Evolutionary conservation across 441 rosid species (phyloP).

Genomic region (Melastoma candidum): DNA sequence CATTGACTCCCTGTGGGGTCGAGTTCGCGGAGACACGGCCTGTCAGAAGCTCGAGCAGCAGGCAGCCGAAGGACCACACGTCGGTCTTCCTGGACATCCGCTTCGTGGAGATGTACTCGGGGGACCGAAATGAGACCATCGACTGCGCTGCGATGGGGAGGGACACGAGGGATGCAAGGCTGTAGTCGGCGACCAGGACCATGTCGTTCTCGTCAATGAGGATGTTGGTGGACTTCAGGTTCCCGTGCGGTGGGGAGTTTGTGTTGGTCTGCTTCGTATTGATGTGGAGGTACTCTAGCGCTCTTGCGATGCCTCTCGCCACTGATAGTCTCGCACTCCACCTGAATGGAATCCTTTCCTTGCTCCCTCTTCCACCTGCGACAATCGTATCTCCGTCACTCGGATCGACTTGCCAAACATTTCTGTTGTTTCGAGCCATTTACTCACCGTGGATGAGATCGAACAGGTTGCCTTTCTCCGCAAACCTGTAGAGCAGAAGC

Average conservation of each 20-base stretch:
- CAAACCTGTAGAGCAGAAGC: constrained; percentile 29
- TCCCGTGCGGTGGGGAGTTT: constrained; percentile 30
- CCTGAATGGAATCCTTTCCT: constrained; percentile 24
- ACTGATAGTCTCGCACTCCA: constrained; percentile 41
- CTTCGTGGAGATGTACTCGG: constrained; percentile 29
- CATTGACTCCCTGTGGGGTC: constrained; percentile 40
- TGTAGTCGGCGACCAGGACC: constrained; percentile 40
- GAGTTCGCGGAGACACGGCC: constrained; percentile 25
- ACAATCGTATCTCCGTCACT: no score
- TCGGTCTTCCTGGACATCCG: constrained; percentile 35
- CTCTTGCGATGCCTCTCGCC: constrained; percentile 37
- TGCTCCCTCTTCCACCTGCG: no score
- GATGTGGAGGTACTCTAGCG: constrained; percentile 42
- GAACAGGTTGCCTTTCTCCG: constrained; percentile 28
- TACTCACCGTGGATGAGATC: no score
- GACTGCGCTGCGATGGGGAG: constrained; percentile 29
- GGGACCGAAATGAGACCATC: constrained; percentile 36
- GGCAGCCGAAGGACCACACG: constrained; percentile 46
- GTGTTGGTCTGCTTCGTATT: neutral
- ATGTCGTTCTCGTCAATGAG: constrained; percentile 29
- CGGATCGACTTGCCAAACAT: no score
- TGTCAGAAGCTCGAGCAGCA: constrained; percentile 41
- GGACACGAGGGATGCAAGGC: constrained; percentile 32
- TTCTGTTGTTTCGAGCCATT: no score
- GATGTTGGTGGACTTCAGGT: constrained; percentile 47